phyloP scores from a whole-genome alignment of 306 rosid genomes.

The Cicer pinnatifidum region DNA sequence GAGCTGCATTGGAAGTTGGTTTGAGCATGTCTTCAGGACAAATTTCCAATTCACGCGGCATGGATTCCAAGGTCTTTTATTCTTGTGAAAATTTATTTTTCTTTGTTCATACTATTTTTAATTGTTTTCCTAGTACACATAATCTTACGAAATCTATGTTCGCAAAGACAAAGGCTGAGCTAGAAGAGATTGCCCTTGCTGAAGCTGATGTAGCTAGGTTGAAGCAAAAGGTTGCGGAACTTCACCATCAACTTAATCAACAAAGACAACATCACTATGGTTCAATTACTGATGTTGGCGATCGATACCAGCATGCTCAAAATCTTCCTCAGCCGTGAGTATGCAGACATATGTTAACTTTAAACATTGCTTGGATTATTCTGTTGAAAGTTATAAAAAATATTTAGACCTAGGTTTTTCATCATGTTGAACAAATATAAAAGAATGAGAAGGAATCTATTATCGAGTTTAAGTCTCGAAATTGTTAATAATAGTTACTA shows the following conservation, averaged over 20 bases:
- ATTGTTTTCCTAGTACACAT: constrained; percentile 31
- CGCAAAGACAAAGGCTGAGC: constrained; percentile 93
- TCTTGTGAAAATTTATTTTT: constrained; percentile 10
- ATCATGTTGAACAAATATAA: neutral
- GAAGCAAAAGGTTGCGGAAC: constrained; percentile 99
- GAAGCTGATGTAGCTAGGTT: constrained; percentile 98
- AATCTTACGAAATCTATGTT: constrained; percentile 50
- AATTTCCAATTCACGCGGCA: constrained; percentile 77
- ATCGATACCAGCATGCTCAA: constrained; percentile 80
- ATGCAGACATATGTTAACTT: constrained; percentile 33
- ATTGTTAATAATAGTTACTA: neutral
- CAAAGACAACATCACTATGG: constrained; percentile 94
- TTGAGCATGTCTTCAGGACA: constrained; percentile 98
- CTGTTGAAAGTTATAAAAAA: constrained; percentile 11
- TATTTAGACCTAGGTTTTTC: neutral
- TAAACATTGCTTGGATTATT: constrained; percentile 16
- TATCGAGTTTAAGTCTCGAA: neutral
- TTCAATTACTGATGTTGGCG: constrained; percentile 85
- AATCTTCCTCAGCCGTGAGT: constrained; percentile 93
- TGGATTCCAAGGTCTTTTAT: constrained; percentile 90
- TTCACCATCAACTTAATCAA: constrained; percentile 96
- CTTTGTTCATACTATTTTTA: neutral
- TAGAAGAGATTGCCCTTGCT: constrained; percentile 99
- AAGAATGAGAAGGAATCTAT: neutral
- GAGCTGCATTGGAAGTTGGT: constrained; percentile 98